Base-by-base conservation (phyloP, 1,284 basidiomycete genomes). In the Stygiomarasmius scandens region DNA sequence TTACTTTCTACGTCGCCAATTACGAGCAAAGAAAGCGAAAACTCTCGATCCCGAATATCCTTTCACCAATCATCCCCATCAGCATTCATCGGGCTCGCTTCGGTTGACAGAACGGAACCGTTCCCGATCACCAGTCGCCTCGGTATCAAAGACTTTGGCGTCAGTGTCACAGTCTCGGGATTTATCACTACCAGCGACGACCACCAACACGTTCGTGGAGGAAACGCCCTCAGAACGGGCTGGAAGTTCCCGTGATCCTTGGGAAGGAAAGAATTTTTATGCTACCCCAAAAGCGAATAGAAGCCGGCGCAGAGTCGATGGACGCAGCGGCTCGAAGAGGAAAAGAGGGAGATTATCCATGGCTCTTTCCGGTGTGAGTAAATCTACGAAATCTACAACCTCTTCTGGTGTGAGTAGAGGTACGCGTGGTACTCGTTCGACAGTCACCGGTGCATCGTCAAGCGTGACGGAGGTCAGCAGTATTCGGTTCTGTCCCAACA, bases 401-500 rank as follows among this genome's bases (percentile, higher is more conserved):
- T 34, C 22, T 36, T 49, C 29, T 44, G 49, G 45, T n/a, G n/a
- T n/a, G 49, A 57, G 25, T 34, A 49, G 19, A n/a, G 14, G 16
- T 27, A 25, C 29, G 19, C 20, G 14, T 25, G 22, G 27, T 9
- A 19, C 20, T 2, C 19, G 44, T n/a, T 52, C 50, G 6, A 32
- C 29, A 11, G 47, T 51, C 14, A 48, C 58, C 12, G 55, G 36
- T 12, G 34, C 45, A 22, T 49, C 47, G 10, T n/a, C n/a, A n/a
- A 41, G 5, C 16, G 16, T 41, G 38, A 41, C 38, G 6, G 38
- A 41, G 4, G 47, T 60, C 38, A 60, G 58, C 43, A 56, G 55
- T 25, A 54, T 60, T 22, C 38, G 23, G 11, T 60, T 60, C 46
- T 52, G 55, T 5, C 48, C 45, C 8, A 53, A 49, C 47, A 60